A percentile compares a stretch with the other conserved stretches of the same genome.
Conservation (phyloP, 2,329 filamentous ascomycete species). For the Diaporthe nobilis region DNA sequence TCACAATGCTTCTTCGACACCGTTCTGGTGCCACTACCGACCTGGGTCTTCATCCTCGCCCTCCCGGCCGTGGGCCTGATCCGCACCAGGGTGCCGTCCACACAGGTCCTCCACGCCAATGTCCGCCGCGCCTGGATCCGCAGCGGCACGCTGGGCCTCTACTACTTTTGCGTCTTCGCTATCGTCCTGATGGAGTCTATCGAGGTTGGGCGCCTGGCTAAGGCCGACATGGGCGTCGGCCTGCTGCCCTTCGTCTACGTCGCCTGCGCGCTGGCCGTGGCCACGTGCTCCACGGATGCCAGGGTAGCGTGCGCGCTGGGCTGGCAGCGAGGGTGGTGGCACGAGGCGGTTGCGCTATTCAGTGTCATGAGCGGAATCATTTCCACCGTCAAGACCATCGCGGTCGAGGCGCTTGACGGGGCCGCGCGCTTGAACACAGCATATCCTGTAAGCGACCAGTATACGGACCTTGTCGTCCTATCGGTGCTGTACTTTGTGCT, state of each 20-base stretch:
- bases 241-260: constrained; percentile 46
- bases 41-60: constrained; percentile 44
- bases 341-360: constrained; percentile 44
- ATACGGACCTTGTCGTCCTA: constrained; percentile 46
- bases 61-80: constrained; percentile 20
- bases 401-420: constrained; percentile 15
- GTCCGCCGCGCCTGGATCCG: constrained; percentile 43
- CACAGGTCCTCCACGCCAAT: constrained; percentile 39
- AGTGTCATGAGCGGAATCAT: constrained; percentile 45
- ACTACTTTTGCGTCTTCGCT: constrained; percentile 46
- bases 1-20: constrained; percentile 49
- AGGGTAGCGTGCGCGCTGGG: constrained; percentile 35
- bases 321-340: constrained; percentile 37
- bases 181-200: constrained; percentile 46
- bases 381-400: constrained; percentile 45
- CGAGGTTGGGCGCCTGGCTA: constrained; percentile 45
- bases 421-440: constrained; percentile 38
- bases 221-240: constrained; percentile 43
- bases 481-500: constrained; percentile 44
- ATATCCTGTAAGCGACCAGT: constrained; percentile 46
- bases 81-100: constrained; percentile 37
- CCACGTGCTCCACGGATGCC: constrained; percentile 41
- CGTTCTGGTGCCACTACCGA: constrained; percentile 46
- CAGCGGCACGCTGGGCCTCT: constrained; percentile 41
- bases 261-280: constrained; percentile 42